These are phyloP conservation scores for Russula emetica DNA, from an alignment of 768 basidiomycete genomes.

Conservation along the genomic window DNA sequence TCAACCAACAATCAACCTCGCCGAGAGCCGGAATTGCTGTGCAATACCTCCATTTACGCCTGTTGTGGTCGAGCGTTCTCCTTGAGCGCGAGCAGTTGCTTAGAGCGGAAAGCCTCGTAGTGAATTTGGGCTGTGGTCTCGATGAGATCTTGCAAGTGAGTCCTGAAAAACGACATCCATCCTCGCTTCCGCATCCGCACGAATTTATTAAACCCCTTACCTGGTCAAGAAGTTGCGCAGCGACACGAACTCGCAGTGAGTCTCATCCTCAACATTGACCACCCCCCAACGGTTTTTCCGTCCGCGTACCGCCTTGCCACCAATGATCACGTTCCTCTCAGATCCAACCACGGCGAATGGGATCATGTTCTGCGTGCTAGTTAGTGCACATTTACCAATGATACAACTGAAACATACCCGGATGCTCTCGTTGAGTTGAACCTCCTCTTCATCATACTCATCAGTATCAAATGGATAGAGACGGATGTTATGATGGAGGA, in stretches of 20 bases:
- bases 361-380: conserved; percentile 66
- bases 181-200: background rate
- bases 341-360: conserved; percentile 99
- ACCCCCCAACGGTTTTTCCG: conserved; percentile 98
- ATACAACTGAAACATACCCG: conserved; percentile 51
- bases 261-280: conserved; percentile 94
- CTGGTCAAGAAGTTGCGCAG: conserved; percentile 94
- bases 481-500: conserved; percentile 87
- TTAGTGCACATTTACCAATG: background rate
- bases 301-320: conserved; percentile 91
- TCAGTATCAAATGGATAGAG: conserved; percentile 97
- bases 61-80: conserved; percentile 43
- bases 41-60: background rate
- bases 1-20: background rate
- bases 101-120: conserved; percentile 99
- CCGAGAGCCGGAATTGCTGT: background rate
- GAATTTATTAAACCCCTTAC: conserved; percentile 38
- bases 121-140: conserved; percentile 99
- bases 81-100: conserved; percentile 95
- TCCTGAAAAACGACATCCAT: conserved; percentile 44
- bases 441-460: conserved; percentile 90
- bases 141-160: conserved; percentile 96
- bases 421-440: conserved; percentile 84
- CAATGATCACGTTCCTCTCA: conserved; percentile 90
- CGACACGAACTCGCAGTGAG: conserved; percentile 97